Conservation (phyloP, 1,284 basidiomycete genomes). For the Paramarasmius palmivorus region DNA sequence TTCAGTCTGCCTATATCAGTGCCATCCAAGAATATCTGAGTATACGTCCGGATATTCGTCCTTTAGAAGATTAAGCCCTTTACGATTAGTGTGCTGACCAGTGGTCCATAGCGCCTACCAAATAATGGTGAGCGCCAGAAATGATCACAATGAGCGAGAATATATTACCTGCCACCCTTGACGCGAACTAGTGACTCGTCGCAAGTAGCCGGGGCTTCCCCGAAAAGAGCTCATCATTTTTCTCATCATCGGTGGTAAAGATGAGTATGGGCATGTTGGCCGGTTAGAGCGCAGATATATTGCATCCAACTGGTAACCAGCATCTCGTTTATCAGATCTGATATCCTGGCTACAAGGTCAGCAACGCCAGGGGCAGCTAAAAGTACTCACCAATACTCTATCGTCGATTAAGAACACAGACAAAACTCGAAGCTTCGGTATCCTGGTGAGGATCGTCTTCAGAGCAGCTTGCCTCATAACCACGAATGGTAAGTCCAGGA, state of each 20-base stretch:
- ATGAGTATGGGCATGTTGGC: slow-evolving; percentile 7
- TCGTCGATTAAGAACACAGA: slow-evolving; percentile 12
- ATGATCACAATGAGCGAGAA: neutral
- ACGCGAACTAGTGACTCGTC: slow-evolving; percentile 4
- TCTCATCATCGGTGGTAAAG: neutral
- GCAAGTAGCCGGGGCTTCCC: neutral
- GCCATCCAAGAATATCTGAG: too few species aligned
- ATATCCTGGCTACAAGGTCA: neutral
- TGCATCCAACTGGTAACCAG: neutral
- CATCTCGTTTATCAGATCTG: neutral
- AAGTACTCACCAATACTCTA: slow-evolving; percentile 5
- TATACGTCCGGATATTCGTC: slow-evolving; percentile 11
- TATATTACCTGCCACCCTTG: slow-evolving; percentile 12
- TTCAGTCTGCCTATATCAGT: too few species aligned
- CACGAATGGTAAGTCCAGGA: slow-evolving; percentile 10
- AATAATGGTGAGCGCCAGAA: too few species aligned
- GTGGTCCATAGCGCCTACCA: slow-evolving; percentile 13
- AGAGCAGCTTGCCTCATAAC: slow-evolving; percentile 6
- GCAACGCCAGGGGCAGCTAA: neutral
- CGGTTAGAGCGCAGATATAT: slow-evolving; percentile 12
- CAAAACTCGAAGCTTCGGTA: slow-evolving; percentile 1
- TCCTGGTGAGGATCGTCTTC: slow-evolving; percentile 7
- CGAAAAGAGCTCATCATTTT: slow-evolving; percentile 1
- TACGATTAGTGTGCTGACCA: slow-evolving; percentile 1
- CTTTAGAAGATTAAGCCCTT: slow-evolving; percentile 7